Base-by-base conservation (phyloP, 371 early-diverging fungal genomes). In the Mucor sp. region DNA sequence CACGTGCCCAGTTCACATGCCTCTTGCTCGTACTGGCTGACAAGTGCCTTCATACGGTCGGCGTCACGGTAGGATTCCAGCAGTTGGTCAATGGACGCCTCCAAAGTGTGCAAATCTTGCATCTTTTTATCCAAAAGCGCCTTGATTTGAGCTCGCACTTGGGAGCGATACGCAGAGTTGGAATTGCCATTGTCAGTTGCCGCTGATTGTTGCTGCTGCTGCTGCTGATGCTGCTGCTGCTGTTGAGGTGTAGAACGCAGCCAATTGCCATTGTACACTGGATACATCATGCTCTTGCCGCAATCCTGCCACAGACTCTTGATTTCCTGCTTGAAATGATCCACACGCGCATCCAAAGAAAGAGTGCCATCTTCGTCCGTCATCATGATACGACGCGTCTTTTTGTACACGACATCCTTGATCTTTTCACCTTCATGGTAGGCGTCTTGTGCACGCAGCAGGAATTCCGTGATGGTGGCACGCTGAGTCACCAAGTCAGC, bases 391-490 rank as follows among this genome's bases (percentile, higher is more conserved):
- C 80, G 74, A 11, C 84, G 71, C 17, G 70, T 72, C 21, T 66
- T 58, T 48, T 84, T 84, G 6, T 47, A 57, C 11, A 81, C 60
- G 12, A 30, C 62, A 28, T 84, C 84, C 6, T 74, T 72, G 21
- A 81, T 69, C 55, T 78, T 79, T 32, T 81, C 84, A 2, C 79
- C 81, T 47, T 81, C 79, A 27, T 71, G 77, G 6, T 69, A 72
- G 0, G 73, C 72, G 65, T 84, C 84, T 43, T 78, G 78, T n/a
- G 62, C 74, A 30, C 79, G 76, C 47, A 80, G 53, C 6, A 80
- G 50, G 41, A 81, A 80, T 28, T 84, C 82, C 6, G 74, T 78
- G 1, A 81, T 71, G 1, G 67, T 70, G 2, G 74, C 65, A 5
- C 82, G 74, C 41, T 84, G 84, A 0, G 72, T 65, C 55, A 84